Conservation (phyloP, 2,329 filamentous ascomycete genomes). For the Bipolaris bicolor region DNA sequence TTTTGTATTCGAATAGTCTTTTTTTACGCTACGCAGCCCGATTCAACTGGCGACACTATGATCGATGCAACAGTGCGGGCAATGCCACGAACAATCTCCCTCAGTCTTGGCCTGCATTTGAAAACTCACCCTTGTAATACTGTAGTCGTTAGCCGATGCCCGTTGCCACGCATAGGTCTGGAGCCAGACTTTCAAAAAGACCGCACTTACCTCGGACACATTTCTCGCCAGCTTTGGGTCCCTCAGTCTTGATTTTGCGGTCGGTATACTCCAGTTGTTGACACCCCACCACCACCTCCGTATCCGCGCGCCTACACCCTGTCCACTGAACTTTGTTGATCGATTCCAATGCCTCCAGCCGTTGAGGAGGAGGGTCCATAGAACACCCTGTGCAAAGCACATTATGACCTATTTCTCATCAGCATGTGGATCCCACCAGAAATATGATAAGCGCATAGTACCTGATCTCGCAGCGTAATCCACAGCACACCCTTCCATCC, state of each 20-base stretch:
- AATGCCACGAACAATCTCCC: background rate
- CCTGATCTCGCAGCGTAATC: conserved; percentile 90
- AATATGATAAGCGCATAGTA: conserved; percentile 47
- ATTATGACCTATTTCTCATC: conserved; percentile 69
- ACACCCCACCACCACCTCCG: conserved; percentile 94
- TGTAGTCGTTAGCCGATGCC: conserved; percentile 22
- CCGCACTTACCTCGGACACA: conserved; percentile 45
- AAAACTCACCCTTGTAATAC: conserved; percentile 40
- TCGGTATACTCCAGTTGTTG: conserved; percentile 75
- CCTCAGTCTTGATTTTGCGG: conserved; percentile 26
- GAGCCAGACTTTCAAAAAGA: conserved; percentile 40
- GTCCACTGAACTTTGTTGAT: conserved; percentile 76
- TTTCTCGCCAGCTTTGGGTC: conserved; percentile 43
- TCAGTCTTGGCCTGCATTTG: conserved; percentile 31
- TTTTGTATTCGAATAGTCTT: background rate
- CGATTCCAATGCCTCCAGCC: conserved; percentile 93
- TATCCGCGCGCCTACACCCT: conserved; percentile 74
- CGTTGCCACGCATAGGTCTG: conserved; percentile 5
- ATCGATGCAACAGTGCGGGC: background rate
- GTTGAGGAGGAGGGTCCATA: conserved; percentile 84
- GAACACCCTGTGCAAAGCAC: conserved; percentile 82
- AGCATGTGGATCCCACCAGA: background rate
- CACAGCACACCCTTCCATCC: conserved; percentile 79
- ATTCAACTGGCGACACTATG: background rate
- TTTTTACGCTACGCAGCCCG: background rate